These are phyloP conservation scores for Eucalyptus cloeziana DNA, from an alignment of 345 rosid species.

Conservation along the genomic window DNA sequence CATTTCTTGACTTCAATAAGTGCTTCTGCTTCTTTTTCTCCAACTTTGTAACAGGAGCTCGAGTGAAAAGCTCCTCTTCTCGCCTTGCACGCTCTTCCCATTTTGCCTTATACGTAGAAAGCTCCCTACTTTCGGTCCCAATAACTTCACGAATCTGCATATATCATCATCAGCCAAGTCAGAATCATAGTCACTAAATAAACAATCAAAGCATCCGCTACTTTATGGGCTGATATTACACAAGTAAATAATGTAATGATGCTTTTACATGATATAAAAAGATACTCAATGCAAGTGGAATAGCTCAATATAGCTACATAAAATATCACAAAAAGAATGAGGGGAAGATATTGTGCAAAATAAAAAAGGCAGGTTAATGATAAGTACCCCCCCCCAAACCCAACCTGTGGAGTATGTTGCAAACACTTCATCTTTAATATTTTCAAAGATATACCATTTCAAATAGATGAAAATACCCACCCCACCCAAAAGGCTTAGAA, in stretches of 20 bases:
- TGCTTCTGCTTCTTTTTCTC: conserved; percentile 69
- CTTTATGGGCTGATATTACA: neutral
- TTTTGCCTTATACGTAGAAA: conserved; percentile 35
- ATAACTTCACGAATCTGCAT: conserved; percentile 48
- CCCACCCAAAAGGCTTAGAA: neutral
- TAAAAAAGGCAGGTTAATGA: neutral
- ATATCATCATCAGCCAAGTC: neutral
- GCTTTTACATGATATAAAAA: neutral
- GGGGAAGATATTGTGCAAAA: neutral
- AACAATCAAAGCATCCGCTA: neutral
- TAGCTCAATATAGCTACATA: neutral
- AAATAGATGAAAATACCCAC: neutral
- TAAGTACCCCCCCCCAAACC: neutral
- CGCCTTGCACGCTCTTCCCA: conserved; percentile 48
- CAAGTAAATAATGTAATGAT: neutral
- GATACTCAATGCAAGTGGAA: neutral
- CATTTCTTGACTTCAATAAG: conserved; percentile 66
- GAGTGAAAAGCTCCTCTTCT: conserved; percentile 76
- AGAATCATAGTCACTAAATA: neutral
- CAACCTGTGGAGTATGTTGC: neutral
- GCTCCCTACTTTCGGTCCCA: conserved; percentile 70
- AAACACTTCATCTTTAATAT: neutral
- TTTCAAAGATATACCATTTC: neutral
- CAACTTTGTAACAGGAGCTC: conserved; percentile 59
- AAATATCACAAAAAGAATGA: neutral